Percentiles rank a stretch among this genome's conserved stretches.
These are phyloP conservation scores for Cytospora paraplurivora DNA, from an alignment of 2,329 filamentous ascomycete genomes.

Conservation along the genomic window DNA sequence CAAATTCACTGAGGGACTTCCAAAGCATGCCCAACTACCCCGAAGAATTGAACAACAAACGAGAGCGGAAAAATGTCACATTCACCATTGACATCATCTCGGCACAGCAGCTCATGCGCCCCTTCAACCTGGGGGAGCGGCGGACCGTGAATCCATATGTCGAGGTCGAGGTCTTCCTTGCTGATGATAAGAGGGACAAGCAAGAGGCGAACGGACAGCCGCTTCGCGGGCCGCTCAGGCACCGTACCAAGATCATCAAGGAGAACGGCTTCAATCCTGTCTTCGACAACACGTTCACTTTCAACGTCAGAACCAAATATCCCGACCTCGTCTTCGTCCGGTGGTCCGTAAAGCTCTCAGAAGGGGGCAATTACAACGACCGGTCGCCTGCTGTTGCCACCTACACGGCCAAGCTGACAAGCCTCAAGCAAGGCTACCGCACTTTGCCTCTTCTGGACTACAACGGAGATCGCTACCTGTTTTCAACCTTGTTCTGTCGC, in stretches of 20 bases:
- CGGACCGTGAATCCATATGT: conserved; percentile 88
- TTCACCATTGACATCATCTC: conserved; percentile 91
- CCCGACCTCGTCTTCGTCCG: conserved; percentile 92
- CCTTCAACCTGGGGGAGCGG: conserved; percentile 54
- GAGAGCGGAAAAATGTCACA: conserved; percentile 77
- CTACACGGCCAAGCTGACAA: conserved; percentile 89
- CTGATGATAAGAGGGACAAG: conserved; percentile 91
- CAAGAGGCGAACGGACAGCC: conserved; percentile 58
- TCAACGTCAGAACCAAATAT: conserved; percentile 89
- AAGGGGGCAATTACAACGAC: conserved; percentile 71
- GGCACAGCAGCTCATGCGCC: conserved; percentile 88
- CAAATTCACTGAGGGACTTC: conserved; percentile 18
- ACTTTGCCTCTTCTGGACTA: conserved; percentile 87
- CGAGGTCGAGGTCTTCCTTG: conserved; percentile 91
- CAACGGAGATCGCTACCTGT: conserved; percentile 89
- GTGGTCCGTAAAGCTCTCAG: conserved; percentile 87
- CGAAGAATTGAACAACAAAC: conserved; percentile 59
- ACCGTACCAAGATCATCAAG: conserved; percentile 76
- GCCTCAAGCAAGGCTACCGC: conserved; percentile 87
- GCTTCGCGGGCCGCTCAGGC: conserved; percentile 66
- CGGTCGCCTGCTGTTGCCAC: conserved; percentile 71
- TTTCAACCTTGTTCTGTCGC: conserved; percentile 91
- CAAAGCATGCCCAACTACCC: conserved; percentile 54
- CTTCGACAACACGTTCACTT: conserved; percentile 78
- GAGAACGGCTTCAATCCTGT: conserved; percentile 93